Base-by-base conservation (phyloP, 495 filamentous ascomycete species). In the Penicillium samsonianum region DNA sequence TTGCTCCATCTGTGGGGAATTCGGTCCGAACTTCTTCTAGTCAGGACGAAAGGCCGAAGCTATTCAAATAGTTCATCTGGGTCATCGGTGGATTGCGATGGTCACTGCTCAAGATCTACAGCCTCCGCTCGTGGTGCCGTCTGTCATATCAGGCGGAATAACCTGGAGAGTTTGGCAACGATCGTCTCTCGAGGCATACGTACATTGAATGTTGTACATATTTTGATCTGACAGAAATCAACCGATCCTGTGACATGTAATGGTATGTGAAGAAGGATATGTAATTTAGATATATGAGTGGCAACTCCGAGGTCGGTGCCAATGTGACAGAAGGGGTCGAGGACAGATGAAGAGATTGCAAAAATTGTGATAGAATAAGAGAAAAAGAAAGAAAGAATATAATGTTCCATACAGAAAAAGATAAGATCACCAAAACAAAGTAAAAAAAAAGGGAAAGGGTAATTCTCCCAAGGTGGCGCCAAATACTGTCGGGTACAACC, bases 401-500 rank as follows among this genome's bases (percentile, higher is more conserved):
- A 25, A 25, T 12, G 3, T 22, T 22, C n/a, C 5, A 5, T 33
- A 33, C 5, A 26, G 12, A 4, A 22, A 37, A 33, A 49, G 14
- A 38, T 23, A 3, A 25, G n/a, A 20, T n/a, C 1, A 40, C 23
- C 23, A 26, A 16, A 3, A 40, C 8, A 30, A 26, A 19, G 28
- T 2, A 17, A n/a, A 51, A 19, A 17, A 17, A 22, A 58, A 30
- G 9, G 40, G 11, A 19, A 50, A 35, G 25, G 20, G 55, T 49
- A 35, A 52, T 44, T 62, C 57, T 26, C 55, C 35, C 16, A 38
- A 55, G 53, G 67, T 69, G 64, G 64, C 64, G 63, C 62, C 56
- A 55, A 59, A 63, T 42, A 50, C 49, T 53, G 60, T 64, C 23
- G 43, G 43, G 43, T 52, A 38, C 50, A 26, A 51, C 46, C 43